phyloP scores from a whole-genome alignment of 768 basidiomycete species.

The Termitomyces sp. region DNA sequence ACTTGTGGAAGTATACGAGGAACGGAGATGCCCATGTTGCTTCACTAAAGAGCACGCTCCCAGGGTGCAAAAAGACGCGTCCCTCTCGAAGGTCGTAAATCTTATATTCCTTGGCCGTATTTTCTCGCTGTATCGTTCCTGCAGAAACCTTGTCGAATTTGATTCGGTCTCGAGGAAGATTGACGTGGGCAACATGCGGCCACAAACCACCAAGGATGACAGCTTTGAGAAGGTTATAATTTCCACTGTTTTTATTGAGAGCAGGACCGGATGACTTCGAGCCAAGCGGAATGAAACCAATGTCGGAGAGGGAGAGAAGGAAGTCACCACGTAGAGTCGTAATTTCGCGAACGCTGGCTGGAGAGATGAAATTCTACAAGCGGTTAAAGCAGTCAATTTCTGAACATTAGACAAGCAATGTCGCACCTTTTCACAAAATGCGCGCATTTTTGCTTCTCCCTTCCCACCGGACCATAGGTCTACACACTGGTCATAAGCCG shows the following conservation, averaged over 20 bases:
- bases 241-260: conserved; percentile 61
- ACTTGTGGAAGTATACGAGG: conserved; percentile 79
- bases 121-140: conserved; percentile 81
- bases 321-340: conserved; percentile 76
- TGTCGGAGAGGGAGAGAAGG: conserved; percentile 57
- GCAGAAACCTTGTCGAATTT: conserved; percentile 84
- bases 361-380: conserved; percentile 77
- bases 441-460: conserved; percentile 36
- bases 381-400: neutral
- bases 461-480: conserved; percentile 47
- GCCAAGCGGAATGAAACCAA: conserved; percentile 59
- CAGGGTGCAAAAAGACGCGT: conserved; percentile 80
- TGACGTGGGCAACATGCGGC: conserved; percentile 76
- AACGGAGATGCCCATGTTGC: conserved; percentile 75
- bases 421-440: conserved; percentile 68
- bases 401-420: neutral
- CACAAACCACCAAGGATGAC: conserved; percentile 85
- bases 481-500: conserved; percentile 66
- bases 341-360: conserved; percentile 70
- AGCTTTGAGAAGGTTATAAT: conserved; percentile 76
- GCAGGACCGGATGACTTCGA: conserved; percentile 39
- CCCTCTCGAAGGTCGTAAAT: conserved; percentile 64
- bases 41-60: conserved; percentile 71
- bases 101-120: conserved; percentile 79
- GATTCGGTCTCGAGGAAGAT: conserved; percentile 65